phyloP scores from a whole-genome alignment of 2,329 filamentous ascomycete species.

The Aaosphaeria arxii region DNA sequence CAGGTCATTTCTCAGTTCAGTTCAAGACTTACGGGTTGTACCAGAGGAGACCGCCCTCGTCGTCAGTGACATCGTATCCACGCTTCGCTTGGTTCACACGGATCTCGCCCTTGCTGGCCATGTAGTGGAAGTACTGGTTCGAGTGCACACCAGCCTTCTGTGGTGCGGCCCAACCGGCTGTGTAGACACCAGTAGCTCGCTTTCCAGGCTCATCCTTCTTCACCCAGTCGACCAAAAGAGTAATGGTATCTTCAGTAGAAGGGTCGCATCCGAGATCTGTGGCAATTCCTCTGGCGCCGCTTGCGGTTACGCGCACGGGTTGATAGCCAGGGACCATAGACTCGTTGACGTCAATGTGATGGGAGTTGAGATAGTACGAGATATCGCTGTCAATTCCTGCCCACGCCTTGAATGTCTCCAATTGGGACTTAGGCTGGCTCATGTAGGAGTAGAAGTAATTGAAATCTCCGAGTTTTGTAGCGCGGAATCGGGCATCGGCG shows the following conservation, averaged over 20 bases:
- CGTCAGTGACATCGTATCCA: constrained; percentile 91
- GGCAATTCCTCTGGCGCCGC: constrained; percentile 75
- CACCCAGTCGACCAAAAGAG: constrained; percentile 83
- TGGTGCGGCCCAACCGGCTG: constrained; percentile 90
- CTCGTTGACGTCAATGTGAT: constrained; percentile 91
- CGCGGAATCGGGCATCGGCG: constrained; percentile 77
- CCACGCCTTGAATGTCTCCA: constrained; percentile 94
- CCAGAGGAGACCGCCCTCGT: constrained; percentile 71
- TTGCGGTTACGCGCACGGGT: constrained; percentile 75
- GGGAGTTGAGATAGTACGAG: constrained; percentile 92
- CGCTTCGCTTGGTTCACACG: constrained; percentile 90
- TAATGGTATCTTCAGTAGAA: constrained; percentile 90
- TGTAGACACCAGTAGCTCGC: constrained; percentile 84
- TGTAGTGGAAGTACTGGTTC: constrained; percentile 96
- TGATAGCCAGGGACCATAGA: constrained; percentile 83
- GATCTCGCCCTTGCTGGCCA: constrained; percentile 80
- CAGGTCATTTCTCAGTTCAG: too few relatives aligned
- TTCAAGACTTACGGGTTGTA: constrained; percentile 68
- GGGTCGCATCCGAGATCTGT: constrained; percentile 73
- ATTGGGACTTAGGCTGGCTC: constrained; percentile 73
- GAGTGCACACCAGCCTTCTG: constrained; percentile 92
- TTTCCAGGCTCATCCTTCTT: constrained; percentile 67
- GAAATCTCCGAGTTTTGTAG: constrained; percentile 80
- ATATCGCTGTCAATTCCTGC: constrained; percentile 90
- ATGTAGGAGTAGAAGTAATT: constrained; percentile 99